Evolutionary conservation across 2,329 filamentous ascomycete species (phyloP), one percentile per base, ranked within the genome.

Genomic region (Fusarium lyarnte): DNA sequence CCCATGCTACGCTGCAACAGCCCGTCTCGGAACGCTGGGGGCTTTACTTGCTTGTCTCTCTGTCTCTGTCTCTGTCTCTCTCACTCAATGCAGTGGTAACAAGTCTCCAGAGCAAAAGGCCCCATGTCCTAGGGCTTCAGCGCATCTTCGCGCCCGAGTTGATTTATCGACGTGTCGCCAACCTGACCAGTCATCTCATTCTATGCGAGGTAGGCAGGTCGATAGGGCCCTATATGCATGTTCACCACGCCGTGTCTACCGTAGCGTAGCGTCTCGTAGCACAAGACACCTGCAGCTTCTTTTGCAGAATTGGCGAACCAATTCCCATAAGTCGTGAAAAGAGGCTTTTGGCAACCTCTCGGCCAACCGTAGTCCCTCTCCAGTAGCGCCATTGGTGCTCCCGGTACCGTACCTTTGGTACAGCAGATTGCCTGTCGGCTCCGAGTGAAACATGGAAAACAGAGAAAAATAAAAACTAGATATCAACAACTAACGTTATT

Each of bases 381-480:
- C 53, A 49, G 39, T 35, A 58, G 55, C 69, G 67, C 69, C 64
- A 54, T 63, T 21, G 10, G 60, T 33, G 27, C 33, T 54, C 57
- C 70, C 39, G 53, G 53, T 63, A 70, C 66, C 60, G 57, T 45
- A 73, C 57, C 70, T 70, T 51, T 57, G 66, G 65, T 51, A 69
- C 38, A 59, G 42, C 19, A 42, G 51, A 41, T 47, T 59, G 53
- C 35, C 54, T 39, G 21, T 73, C 70, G 70, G 66, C 43, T 72
- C 57, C 66, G 61, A 66, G 43, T 67, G 66, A 49, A 61, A 67
- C 45, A 64, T 68, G 65, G 63, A 43, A 46, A 62, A 62, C 39
- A 45, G 43, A 60, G 43, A 38, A 27, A 31, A 39, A 65, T 35
- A 63, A 23, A 36, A 23, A 23, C 10, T 43, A 43, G n/a, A 43